These are phyloP conservation scores for Tolypocladium capitatum DNA, from an alignment of 2,329 filamentous ascomycete species.

Conservation along the genomic window DNA sequence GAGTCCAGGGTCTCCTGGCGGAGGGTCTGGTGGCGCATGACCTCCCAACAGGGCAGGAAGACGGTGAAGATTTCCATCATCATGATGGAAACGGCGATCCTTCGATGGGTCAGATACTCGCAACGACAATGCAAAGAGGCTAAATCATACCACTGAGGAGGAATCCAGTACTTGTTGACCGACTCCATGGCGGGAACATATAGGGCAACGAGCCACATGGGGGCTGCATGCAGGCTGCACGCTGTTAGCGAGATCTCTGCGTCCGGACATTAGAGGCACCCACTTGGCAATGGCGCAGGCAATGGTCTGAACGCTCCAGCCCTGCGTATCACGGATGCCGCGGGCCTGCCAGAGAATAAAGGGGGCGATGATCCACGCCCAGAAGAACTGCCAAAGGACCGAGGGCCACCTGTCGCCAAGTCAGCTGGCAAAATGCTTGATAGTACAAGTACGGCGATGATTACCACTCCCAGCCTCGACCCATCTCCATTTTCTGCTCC, in stretches of 20 bases:
- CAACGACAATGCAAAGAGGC: constrained; percentile 32
- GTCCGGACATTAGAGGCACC: constrained; percentile 5
- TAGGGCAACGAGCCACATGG: constrained; percentile 50
- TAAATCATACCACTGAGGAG: constrained; percentile 43
- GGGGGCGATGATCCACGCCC: constrained; percentile 47
- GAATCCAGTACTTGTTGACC: constrained; percentile 40
- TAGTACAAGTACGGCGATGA: background rate
- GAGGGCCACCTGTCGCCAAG: constrained; percentile 34
- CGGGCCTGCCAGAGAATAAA: constrained; percentile 46
- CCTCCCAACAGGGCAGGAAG: constrained; percentile 47
- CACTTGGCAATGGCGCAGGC: constrained; percentile 30
- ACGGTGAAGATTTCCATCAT: constrained; percentile 48
- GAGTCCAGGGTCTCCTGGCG: constrained; percentile 28
- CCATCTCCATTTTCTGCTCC: constrained; percentile 29
- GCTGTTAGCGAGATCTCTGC: background rate
- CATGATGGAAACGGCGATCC: constrained; percentile 39
- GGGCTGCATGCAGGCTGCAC: constrained; percentile 44
- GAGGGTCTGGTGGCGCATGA: constrained; percentile 27
- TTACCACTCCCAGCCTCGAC: constrained; percentile 50
- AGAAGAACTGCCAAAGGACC: constrained; percentile 47
- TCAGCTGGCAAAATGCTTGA: background rate
- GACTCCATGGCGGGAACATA: constrained; percentile 33
- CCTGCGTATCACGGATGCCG: constrained; percentile 48
- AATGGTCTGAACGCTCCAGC: constrained; percentile 51
- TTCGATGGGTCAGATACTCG: constrained; percentile 9